Evolutionary conservation across 1,284 basidiomycete genomes (phyloP).

Genomic region (Pyrrhoderma noxium): DNA sequence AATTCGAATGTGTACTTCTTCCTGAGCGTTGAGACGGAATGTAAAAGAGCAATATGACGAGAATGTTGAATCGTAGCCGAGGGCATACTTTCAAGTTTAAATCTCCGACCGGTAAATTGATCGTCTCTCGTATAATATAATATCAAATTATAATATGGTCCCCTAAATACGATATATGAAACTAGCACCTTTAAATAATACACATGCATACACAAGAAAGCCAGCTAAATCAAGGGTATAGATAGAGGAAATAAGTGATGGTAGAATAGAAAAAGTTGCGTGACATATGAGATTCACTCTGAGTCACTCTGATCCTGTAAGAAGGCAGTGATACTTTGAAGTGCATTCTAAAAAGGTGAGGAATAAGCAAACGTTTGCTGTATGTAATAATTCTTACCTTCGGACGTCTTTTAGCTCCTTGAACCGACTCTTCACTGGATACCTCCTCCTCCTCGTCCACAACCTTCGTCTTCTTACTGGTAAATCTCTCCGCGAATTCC

Average conservation of each 20-base stretch:
- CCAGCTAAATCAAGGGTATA: background rate
- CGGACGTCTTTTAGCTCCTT: slow-evolving; percentile 30
- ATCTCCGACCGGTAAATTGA: too few relatives aligned
- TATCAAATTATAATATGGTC: too few relatives aligned
- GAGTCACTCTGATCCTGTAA: slow-evolving; percentile 58
- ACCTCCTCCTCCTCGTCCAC: slow-evolving; percentile 28
- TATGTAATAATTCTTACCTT: slow-evolving; percentile 29
- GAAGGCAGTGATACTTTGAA: slow-evolving; percentile 62
- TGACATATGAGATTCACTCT: slow-evolving; percentile 21
- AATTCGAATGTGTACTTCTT: too few relatives aligned
- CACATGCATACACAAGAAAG: too few relatives aligned
- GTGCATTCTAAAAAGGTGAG: slow-evolving; percentile 41
- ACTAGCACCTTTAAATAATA: too few relatives aligned
- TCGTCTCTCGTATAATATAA: too few relatives aligned
- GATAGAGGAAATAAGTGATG: background rate
- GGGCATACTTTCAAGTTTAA: too few relatives aligned
- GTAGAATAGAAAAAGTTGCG: background rate
- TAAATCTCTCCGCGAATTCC: slow-evolving; percentile 37
- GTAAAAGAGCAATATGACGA: too few relatives aligned
- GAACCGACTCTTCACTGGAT: slow-evolving; percentile 21
- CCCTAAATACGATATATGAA: too few relatives aligned
- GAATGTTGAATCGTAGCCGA: too few relatives aligned
- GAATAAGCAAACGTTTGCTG: too few relatives aligned
- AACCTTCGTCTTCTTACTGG: slow-evolving; percentile 22
- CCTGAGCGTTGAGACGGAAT: too few relatives aligned